Evolutionary conservation across 345 rosid genomes (phyloP).

Genomic region (Salix purpurea): DNA sequence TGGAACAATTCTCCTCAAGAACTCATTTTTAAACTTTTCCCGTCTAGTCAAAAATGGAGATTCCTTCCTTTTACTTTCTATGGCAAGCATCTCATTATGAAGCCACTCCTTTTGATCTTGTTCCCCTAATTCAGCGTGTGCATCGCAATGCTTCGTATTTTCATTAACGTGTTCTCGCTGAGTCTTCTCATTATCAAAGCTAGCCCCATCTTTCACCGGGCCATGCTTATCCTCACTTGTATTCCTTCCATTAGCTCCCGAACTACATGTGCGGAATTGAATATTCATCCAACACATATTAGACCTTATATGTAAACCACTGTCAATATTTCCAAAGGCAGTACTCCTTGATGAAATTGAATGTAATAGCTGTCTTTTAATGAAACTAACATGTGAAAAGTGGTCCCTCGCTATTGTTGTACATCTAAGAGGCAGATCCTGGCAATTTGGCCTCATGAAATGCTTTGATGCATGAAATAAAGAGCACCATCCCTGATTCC

Average conservation of each 20-base stretch:
- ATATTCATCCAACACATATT: conserved; percentile 22
- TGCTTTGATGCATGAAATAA: conserved; percentile 44
- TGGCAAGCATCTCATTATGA: conserved; percentile 59
- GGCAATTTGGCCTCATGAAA: conserved; percentile 34
- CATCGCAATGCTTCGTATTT: conserved; percentile 40
- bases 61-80: conserved; percentile 59
- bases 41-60: conserved; percentile 45
- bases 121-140: conserved; percentile 75
- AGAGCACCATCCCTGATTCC: conserved; percentile 58
- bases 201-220: conserved; percentile 45
- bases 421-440: conserved; percentile 29
- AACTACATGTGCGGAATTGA: conserved; percentile 60
- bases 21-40: conserved; percentile 75
- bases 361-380: conserved; percentile 32
- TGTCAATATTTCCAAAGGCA: conserved; percentile 20
- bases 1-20: conserved; percentile 72
- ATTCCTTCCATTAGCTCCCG: conserved; percentile 80
- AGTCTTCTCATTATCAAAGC: conserved; percentile 42
- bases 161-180: conserved; percentile 22
- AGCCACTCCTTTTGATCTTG: conserved; percentile 98
- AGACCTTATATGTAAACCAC: conserved; percentile 18
- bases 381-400: conserved; percentile 24
- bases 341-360: conserved; percentile 25
- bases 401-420: conserved; percentile 19
- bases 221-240: conserved; percentile 63